Conservation (phyloP, 257 asterid species). For the Coffea canephora region DNA sequence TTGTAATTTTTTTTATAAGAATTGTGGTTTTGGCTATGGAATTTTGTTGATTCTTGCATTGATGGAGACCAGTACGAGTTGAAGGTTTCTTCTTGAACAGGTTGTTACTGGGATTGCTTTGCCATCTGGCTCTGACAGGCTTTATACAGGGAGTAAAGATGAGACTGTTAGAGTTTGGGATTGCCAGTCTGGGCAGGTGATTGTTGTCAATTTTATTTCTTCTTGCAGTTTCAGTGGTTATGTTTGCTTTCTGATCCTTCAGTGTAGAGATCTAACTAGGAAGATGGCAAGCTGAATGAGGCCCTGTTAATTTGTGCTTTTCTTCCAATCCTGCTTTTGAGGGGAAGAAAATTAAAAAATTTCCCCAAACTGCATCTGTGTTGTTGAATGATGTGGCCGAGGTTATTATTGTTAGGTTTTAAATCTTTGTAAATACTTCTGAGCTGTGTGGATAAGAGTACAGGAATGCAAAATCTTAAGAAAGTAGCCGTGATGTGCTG, state of each 20-base stretch:
- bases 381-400: not conserved
- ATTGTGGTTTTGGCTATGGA: not conserved
- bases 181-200: constrained; percentile 97
- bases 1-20: not conserved
- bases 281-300: not conserved
- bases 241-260: not conserved
- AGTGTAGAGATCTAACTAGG: not conserved
- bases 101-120: constrained; percentile 84
- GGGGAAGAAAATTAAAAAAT: not conserved
- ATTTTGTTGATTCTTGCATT: not conserved
- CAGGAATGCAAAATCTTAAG: not conserved
- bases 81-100: constrained; percentile 39
- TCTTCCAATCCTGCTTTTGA: not conserved
- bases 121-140: constrained; percentile 90
- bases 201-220: constrained; percentile 14
- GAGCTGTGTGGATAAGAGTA: not conserved
- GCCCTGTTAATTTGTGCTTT: not conserved
- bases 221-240: not conserved
- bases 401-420: not conserved
- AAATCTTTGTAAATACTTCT: not conserved
- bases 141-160: constrained; percentile 88
- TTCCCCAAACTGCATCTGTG: not conserved
- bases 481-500: not conserved
- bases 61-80: not conserved
- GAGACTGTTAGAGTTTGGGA: constrained; percentile 94